Evolutionary conservation across 305 asterid species (phyloP).

Genomic region (Fraxinus floribunda): DNA sequence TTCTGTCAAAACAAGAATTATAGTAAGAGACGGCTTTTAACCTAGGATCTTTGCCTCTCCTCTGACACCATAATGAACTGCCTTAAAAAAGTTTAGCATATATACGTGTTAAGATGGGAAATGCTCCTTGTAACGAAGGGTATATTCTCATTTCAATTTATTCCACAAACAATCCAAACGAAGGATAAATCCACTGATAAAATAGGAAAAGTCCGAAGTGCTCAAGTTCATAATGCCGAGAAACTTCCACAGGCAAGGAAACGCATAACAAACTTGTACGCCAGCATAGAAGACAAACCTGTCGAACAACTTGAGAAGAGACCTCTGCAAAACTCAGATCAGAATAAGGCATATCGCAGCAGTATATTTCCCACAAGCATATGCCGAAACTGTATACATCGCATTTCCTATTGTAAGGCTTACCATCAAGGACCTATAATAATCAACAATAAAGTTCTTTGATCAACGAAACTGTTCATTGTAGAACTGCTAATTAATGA

Average conservation of each 20-base stretch:
- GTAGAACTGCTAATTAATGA: neutral
- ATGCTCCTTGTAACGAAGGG: neutral
- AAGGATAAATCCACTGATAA: neutral
- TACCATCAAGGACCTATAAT: slow-evolving; percentile 46
- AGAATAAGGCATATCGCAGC: slow-evolving; percentile 41
- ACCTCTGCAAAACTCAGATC: slow-evolving; percentile 49
- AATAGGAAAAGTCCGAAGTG: neutral
- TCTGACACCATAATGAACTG: neutral
- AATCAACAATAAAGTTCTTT: neutral
- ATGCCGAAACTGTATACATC: slow-evolving; percentile 46
- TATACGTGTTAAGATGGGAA: neutral
- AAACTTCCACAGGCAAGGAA: neutral
- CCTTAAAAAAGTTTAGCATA: neutral
- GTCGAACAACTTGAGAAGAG: slow-evolving; percentile 43
- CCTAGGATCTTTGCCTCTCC: neutral
- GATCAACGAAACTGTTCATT: neutral
- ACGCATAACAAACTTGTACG: neutral
- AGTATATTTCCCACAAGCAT: slow-evolving; percentile 53
- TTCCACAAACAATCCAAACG: neutral
- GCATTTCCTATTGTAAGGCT: slow-evolving; percentile 48
- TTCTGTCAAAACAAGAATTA: slow-evolving; percentile 20
- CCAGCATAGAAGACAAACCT: slow-evolving; percentile 21
- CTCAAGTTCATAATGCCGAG: neutral
- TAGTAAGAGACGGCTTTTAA: neutral
- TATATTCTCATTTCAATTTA: neutral